Percentiles rank a stretch among this genome's conserved stretches.
These are phyloP conservation scores for Fusarium vanettenii DNA, from an alignment of 2,329 filamentous ascomycete genomes.

Conservation along the genomic window DNA sequence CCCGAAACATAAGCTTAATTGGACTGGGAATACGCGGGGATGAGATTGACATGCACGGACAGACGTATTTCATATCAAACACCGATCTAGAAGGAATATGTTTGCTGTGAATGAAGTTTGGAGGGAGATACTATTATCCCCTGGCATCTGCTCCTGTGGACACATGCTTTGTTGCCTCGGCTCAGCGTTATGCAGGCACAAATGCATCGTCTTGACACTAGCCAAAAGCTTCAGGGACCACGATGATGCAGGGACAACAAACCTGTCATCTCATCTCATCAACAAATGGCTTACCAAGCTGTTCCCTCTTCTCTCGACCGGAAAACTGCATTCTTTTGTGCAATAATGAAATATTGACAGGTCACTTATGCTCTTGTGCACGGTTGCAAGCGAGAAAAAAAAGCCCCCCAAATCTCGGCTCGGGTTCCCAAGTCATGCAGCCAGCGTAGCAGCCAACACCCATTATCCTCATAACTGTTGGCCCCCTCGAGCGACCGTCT, in stretches of 20 bases:
- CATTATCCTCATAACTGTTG: neutral
- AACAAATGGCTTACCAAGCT: neutral
- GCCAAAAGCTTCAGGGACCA: neutral
- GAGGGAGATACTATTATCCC: neutral
- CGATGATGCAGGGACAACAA: neutral
- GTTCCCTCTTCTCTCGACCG: neutral
- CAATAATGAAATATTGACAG: neutral
- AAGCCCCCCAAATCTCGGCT: neutral
- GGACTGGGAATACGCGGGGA: neutral
- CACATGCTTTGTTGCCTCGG: neutral
- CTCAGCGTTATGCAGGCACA: neutral
- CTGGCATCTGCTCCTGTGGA: neutral
- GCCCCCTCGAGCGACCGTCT: neutral
- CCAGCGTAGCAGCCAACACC: neutral
- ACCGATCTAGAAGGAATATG: neutral
- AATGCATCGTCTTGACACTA: neutral
- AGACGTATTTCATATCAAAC: neutral
- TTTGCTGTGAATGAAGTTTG: neutral
- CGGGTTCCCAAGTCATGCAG: neutral
- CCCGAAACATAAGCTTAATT: neutral
- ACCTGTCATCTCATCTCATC: neutral
- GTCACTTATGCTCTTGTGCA: neutral
- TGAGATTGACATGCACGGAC: neutral
- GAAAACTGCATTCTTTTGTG: neutral
- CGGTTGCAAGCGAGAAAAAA: neutral